Percentiles rank a stretch among this genome's conserved stretches.
phyloP scores from a whole-genome alignment of 2,329 filamentous ascomycete genomes.

The Alternaria dauci region DNA sequence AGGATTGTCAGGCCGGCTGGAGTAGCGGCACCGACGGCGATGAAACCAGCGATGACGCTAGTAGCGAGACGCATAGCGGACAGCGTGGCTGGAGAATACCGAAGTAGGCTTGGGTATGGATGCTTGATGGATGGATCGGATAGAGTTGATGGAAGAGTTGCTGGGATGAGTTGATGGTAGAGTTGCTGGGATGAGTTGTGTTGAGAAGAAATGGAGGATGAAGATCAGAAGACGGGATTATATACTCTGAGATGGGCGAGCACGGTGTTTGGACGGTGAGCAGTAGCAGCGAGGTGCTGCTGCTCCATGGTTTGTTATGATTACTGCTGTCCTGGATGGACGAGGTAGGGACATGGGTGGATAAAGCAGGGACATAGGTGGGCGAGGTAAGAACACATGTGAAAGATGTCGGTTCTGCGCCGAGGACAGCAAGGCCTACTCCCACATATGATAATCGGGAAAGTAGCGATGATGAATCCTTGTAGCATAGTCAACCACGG shows the following conservation, averaged over 20 bases:
- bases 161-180: slow-evolving; percentile 6
- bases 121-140: slow-evolving; percentile 19
- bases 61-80: slow-evolving; percentile 17
- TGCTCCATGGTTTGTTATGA: slow-evolving; percentile 1
- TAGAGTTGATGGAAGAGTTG: slow-evolving; percentile 1
- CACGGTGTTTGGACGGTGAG: not conserved
- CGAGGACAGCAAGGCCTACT: not conserved
- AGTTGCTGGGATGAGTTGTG: slow-evolving; percentile 15
- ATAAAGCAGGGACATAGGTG: not conserved
- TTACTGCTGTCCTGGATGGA: not conserved
- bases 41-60: slow-evolving; percentile 21
- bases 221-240: slow-evolving; percentile 10
- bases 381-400: not conserved
- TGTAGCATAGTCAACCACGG: slow-evolving; percentile 62
- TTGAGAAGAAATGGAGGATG: slow-evolving; percentile 13
- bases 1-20: slow-evolving; percentile 7
- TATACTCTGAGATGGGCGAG: slow-evolving; percentile 13
- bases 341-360: not conserved
- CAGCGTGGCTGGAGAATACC: not conserved
- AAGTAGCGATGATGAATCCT: slow-evolving; percentile 64
- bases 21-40: slow-evolving; percentile 16
- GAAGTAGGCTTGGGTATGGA: slow-evolving; percentile 13
- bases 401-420: not conserved
- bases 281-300: slow-evolving; percentile 1
- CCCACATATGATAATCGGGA: slow-evolving; percentile 62